Evolutionary conservation across 306 rosid genomes (phyloP).

Genomic region (Sechiopsis laciniata): DNA sequence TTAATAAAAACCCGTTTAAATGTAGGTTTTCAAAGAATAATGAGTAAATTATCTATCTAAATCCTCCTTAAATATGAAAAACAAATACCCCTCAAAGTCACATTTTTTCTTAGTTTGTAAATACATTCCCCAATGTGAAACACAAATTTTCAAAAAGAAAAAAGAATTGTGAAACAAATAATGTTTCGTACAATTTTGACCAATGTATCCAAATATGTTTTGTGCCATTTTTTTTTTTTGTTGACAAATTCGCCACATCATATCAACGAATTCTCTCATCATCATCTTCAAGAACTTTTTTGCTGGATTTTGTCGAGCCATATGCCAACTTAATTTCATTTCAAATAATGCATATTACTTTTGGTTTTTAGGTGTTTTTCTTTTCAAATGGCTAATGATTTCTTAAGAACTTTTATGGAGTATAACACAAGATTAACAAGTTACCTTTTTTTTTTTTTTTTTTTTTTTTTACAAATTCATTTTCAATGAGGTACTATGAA

Average conservation of each 20-base stretch:
- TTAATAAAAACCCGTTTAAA: no score
- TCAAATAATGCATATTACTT: background rate
- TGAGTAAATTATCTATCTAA: no score
- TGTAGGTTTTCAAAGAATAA: no score
- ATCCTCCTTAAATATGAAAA: no score
- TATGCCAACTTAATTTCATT: background rate
- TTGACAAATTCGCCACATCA: background rate
- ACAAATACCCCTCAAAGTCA: no score
- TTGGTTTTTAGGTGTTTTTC: background rate
- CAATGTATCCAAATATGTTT: background rate
- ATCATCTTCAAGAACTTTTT: slow-evolving; percentile 14
- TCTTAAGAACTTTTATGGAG: background rate
- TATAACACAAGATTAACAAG: background rate
- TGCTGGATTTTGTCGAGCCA: background rate
- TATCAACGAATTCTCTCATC: background rate
- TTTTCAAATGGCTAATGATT: background rate
- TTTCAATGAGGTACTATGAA: background rate
- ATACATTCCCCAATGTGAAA: slow-evolving; percentile 2
- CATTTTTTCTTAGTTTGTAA: background rate
- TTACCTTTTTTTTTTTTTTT: no score
- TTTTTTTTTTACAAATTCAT: background rate
- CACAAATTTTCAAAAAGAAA: background rate
- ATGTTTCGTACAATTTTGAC: background rate
- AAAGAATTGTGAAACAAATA: background rate
- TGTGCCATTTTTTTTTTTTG: background rate